Evolutionary conservation across 768 basidiomycete species (phyloP).

Genomic region (Tulasnella sp.): DNA sequence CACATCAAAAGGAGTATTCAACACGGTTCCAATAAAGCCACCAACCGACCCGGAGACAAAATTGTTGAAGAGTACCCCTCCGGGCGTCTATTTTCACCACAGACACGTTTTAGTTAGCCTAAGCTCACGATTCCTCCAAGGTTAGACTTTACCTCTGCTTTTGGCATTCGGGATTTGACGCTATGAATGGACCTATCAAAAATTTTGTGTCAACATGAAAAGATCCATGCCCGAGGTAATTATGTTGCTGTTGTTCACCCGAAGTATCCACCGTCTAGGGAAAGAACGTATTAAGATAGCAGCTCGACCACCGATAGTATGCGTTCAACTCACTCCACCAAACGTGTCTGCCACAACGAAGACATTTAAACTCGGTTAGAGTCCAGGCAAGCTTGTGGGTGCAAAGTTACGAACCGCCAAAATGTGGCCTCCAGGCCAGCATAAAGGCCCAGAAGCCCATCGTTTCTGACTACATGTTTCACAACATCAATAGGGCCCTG

Average conservation of each 20-base stretch:
- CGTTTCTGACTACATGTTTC: slow-evolving; percentile 57
- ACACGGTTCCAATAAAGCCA: slow-evolving; percentile 51
- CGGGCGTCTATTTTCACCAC: slow-evolving; percentile 38
- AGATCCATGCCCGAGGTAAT: background rate
- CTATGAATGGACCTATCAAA: slow-evolving; percentile 57
- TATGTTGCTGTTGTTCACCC: slow-evolving; percentile 30
- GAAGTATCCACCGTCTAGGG: slow-evolving; percentile 76
- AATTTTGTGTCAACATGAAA: background rate
- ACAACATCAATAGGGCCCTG: slow-evolving; percentile 92
- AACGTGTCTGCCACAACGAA: slow-evolving; percentile 46
- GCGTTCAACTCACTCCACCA: slow-evolving; percentile 44
- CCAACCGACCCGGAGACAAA: slow-evolving; percentile 83
- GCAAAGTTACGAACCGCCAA: slow-evolving; percentile 56
- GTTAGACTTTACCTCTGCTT: slow-evolving; percentile 48
- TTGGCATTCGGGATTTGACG: slow-evolving; percentile 65
- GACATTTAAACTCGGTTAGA: background rate
- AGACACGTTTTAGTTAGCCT: background rate
- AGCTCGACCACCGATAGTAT: background rate
- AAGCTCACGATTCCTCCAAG: background rate
- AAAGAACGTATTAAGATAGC: slow-evolving; percentile 12
- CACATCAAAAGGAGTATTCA: slow-evolving; percentile 77
- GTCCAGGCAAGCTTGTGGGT: background rate
- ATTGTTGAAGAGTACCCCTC: slow-evolving; percentile 73
- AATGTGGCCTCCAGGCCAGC: slow-evolving; percentile 95
- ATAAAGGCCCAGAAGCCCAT: slow-evolving; percentile 77